Base-by-base conservation (phyloP, 2,329 filamentous ascomycete species). In the Catunica adiposa region DNA sequence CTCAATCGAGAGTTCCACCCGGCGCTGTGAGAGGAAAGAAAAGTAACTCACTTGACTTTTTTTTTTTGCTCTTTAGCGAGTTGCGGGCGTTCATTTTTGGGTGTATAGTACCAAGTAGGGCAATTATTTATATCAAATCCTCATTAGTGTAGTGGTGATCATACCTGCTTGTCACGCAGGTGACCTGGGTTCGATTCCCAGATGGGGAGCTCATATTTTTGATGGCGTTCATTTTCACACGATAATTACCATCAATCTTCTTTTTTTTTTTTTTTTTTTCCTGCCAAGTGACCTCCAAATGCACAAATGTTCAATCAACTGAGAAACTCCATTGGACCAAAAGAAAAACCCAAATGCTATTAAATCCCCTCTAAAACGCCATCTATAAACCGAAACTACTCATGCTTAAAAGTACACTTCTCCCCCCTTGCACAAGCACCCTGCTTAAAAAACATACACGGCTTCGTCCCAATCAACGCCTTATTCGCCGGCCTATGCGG, bases 391-490 rank as follows among this genome's bases (percentile, higher is more conserved):
- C 5, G 11, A 11, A 34, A 34, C 48, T 51, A 51, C 25, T 85
- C 81, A 63, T 88, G 84, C 56, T 83, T 75, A 66, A 83, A 88
- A 1, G 83, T 86, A 69, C 84, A 87, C 62, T 80, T 80, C 37
- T 83, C 81, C 22, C 84, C 84, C 64, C 86, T 82, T 5, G 78
- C 79, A 67, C 84, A 87, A 64, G 81, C 82, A 14, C 83, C 83
- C 64, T 84, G 78, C 57, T 78, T 74, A 72, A 74, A 87, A 66
- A 86, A 88, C 20, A 75, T 76, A 66, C 84, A 87, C 3, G 82
- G 74, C 63, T 84, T 80, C 46, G 82, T 84, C 56, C 80, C 79
- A 51, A 80, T 79, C 14, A 80, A 70, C 14, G 75, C 73, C 58
- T 73, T 76, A 62, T 83, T 79, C 59, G 66, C 69, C 17, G 70